These are phyloP conservation scores for Tricholoma furcatifolium DNA, from an alignment of 768 basidiomycete species.

Conservation along the genomic window DNA sequence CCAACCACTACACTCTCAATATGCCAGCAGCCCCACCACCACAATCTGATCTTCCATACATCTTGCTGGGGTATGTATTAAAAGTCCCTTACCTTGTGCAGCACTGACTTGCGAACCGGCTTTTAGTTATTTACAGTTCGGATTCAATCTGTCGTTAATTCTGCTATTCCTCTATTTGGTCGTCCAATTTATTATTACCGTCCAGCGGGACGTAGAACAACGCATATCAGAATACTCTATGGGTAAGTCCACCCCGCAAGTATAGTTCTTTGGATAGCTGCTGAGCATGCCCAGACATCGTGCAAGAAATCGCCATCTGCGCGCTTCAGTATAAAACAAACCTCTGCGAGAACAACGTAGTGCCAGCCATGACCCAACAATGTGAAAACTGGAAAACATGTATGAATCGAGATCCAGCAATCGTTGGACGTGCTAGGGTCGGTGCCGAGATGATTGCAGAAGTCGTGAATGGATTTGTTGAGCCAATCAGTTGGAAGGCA, in stretches of 20 bases:
- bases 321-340: conserved; percentile 79
- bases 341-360: conserved; percentile 68
- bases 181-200: conserved; percentile 83
- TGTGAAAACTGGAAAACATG: conserved; percentile 92
- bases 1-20: conserved; percentile 84
- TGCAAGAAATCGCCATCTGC: conserved; percentile 91
- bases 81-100: neutral
- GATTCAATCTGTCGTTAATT: conserved; percentile 87
- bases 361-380: conserved; percentile 86
- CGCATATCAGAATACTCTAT: conserved; percentile 86
- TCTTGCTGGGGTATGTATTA: conserved; percentile 75
- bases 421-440: conserved; percentile 85
- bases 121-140: conserved; percentile 85
- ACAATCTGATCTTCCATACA: conserved; percentile 71
- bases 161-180: conserved; percentile 82
- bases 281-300: conserved; percentile 56
- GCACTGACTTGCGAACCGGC: conserved; percentile 14
- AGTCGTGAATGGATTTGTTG: conserved; percentile 94
- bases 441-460: conserved; percentile 95
- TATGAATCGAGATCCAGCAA: conserved; percentile 92
- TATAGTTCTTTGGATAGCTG: neutral
- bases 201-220: conserved; percentile 87
- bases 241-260: conserved; percentile 47
- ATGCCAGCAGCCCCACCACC: conserved; percentile 59
- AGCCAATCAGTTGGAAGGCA: conserved; percentile 97